Conservation (phyloP, 192 early-diverging fungal species). For the Coemansia sp. region DNA sequence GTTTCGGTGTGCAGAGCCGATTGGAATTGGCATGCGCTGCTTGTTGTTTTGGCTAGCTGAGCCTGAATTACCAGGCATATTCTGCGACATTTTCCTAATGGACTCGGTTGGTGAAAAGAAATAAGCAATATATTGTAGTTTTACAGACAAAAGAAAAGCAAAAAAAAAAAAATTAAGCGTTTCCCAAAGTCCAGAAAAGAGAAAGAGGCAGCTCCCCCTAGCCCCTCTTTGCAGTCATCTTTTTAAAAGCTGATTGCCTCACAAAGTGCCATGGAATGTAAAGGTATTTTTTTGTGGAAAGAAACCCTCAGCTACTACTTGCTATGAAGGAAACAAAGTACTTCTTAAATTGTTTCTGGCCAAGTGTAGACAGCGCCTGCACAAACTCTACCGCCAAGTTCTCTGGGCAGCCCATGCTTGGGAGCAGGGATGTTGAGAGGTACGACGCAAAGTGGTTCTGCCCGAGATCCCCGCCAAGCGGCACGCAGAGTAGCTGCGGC, state of each 20-base stretch:
- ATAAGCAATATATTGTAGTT: neutral
- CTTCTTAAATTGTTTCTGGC: constrained; percentile 67
- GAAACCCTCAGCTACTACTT: constrained; percentile 4
- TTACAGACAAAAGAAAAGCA: constrained; percentile 2
- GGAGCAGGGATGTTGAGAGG: constrained; percentile 35
- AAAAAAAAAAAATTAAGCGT: neutral
- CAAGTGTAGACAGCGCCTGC: constrained; percentile 68
- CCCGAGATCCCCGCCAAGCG: constrained; percentile 38
- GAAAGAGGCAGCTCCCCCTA: too few species aligned
- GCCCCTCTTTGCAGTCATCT: too few species aligned
- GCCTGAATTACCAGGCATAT: constrained; percentile 11
- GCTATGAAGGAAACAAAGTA: constrained; percentile 57
- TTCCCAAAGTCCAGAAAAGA: too few species aligned
- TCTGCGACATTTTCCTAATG: constrained; percentile 29
- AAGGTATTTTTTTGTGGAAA: too few species aligned
- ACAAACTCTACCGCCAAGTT: constrained; percentile 68
- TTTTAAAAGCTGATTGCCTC: too few species aligned
- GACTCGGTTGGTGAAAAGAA: neutral
- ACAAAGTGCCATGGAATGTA: too few species aligned
- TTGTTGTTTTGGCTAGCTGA: constrained; percentile 13
- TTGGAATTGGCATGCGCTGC: constrained; percentile 28
- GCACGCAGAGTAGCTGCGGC: constrained; percentile 32
- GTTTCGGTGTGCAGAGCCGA: constrained; percentile 14
- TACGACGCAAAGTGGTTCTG: constrained; percentile 48
- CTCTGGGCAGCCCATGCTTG: constrained; percentile 58